Percentiles rank a stretch among this genome's conserved stretches.
These are phyloP conservation scores for Postia placenta DNA, from an alignment of 768 basidiomycete species.

Conservation along the genomic window DNA sequence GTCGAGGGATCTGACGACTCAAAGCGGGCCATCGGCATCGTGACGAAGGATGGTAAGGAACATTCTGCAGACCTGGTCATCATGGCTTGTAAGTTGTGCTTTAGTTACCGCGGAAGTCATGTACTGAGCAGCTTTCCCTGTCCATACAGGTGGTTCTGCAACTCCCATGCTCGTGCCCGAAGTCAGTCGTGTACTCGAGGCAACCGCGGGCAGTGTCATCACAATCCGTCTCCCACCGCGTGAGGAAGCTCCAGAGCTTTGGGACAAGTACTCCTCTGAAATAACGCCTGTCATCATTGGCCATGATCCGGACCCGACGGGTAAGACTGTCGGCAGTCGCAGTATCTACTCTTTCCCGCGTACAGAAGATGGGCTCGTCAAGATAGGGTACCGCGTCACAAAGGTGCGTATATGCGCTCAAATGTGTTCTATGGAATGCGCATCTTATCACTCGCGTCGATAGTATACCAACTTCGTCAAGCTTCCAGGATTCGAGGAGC, in stretches of 20 bases:
- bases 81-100: slow-evolving; percentile 1
- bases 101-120: background rate
- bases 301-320: slow-evolving; percentile 3
- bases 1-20: slow-evolving; percentile 1
- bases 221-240: slow-evolving; percentile 3
- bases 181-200: slow-evolving; percentile 5
- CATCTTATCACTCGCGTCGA: background rate
- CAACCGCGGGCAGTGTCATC: slow-evolving; percentile 4
- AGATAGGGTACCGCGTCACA: slow-evolving; percentile 5
- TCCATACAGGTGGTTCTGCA: slow-evolving; percentile 3
- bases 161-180: slow-evolving; percentile 5
- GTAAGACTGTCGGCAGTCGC: slow-evolving; percentile 1
- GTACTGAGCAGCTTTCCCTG: background rate
- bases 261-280: slow-evolving; percentile 4
- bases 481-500: background rate
- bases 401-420: background rate
- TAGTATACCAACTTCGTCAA: slow-evolving; percentile 8
- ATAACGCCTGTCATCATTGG: slow-evolving; percentile 4
- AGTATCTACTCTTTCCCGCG: slow-evolving; percentile 4
- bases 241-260: slow-evolving; percentile 2
- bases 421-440: background rate
- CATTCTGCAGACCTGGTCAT: slow-evolving; percentile 1
- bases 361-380: slow-evolving; percentile 2
- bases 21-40: slow-evolving; percentile 1
- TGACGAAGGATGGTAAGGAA: slow-evolving; percentile 2